Base-by-base conservation (phyloP, 345 rosid species). In the Eucalyptus melliodora region DNA sequence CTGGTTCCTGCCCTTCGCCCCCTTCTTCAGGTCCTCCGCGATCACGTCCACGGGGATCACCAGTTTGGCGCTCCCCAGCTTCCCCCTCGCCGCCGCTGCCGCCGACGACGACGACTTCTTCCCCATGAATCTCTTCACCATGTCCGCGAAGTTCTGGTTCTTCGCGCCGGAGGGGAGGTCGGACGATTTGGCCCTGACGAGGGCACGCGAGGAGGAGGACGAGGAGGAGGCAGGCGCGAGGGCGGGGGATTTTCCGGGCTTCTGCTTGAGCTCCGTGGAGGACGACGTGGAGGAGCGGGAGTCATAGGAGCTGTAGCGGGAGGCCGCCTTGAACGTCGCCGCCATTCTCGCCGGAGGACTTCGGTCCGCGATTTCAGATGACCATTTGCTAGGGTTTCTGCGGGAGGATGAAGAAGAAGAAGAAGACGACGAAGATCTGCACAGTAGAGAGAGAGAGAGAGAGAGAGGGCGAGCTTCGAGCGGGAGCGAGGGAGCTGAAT, bases 121-220 rank as follows among this genome's bases (percentile, higher is more conserved):
- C 88, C 90, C 92, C 96, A 97, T 90, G 56, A 97, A 94, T 88
- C 92, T 96, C 97, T 95, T 97, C 91, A 97, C 94, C 98, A 95
- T 92, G 27, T 87, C 56, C 23, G 93, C 88, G 60, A 97, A 90
- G 88, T 95, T 96, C 24, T 88, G 91, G 77, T 91, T 91, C 87
- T 59, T 90, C 89, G 81, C 77, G 42, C 51, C 53, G 77, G 65
- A 9, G 85, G 83, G 50, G 24, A 80, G 86, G 51, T 88, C 93
- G 59, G 94, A 88, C 44, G 94, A 91, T 31, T 95, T 97, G 47
- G 97, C 90, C 89, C 91, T 96, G 88, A 95, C 92, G 26, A 96
- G 69, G 23, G 98, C 95, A 5, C 93, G 94, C 7, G 95, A 95
- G 26, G 95, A 90, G 6, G 91, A 56, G 49, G 93, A 86, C 12